Base-by-base conservation (phyloP, 176 grass and related monocot genomes). In the Bothriochloa decipiens region DNA sequence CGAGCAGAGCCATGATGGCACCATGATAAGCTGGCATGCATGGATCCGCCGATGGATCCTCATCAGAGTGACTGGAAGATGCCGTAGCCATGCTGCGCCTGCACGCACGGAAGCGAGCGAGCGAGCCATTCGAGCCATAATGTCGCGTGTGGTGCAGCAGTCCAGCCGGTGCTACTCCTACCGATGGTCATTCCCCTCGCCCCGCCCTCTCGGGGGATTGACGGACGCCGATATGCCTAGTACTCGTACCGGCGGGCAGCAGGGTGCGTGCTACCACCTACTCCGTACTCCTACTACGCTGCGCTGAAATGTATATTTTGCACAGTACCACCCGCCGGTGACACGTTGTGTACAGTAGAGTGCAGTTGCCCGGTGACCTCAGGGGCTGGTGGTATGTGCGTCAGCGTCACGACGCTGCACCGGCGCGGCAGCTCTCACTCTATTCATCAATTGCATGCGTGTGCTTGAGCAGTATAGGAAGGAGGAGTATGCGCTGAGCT, bases 381-480 rank as follows among this genome's bases (percentile, higher is more conserved):
- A 81, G 2, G 35, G 26, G 63, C 28, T 68, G 65, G 33, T 57
- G 32, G 65, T 69, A 69, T 68, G 29, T 43, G 81, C 76, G 27
- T 47, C 37, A 78, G 58, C 3, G n/a, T n/a, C n/a, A n/a, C n/a
- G n/a, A 17, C 52, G 67, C 58, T 83, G 81, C 75, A 13, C 57
- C 25, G 58, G 10, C 4, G 18, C 41, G 9, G 68, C 81, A 68
- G 37, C 55, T 57, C 74, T 27, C 73, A n/a, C n/a, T n/a, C n/a
- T n/a, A n/a, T 84, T 74, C 75, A 88, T 74, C 75, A 88, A 79
- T 79, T 58, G 35, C 80, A 29, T 77, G 86, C 79, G 72, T 70
- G 64, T 50, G 85, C 69, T 29, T 7, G 6, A 20, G 57, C 76
- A 65, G 29, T 32, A 32, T 2, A n/a, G n/a, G n/a, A n/a, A n/a